A percentile compares a stretch with the other conserved stretches of the same genome.
phyloP scores from a whole-genome alignment of 148 eudicot genomes.

The Cornus kousa region DNA sequence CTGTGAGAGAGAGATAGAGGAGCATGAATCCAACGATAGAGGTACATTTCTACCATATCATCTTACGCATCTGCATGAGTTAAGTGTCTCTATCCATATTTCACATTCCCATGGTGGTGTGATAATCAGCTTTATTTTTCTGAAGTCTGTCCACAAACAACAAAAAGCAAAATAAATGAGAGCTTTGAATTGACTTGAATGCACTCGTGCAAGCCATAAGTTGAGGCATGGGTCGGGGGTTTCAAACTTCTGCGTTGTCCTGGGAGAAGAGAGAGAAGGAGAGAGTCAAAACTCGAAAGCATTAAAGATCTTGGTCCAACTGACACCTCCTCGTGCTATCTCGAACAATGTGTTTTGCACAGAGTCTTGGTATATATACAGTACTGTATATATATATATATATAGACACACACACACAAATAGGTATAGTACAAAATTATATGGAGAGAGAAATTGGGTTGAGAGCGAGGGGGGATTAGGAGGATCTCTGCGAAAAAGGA shows the following conservation, averaged over 20 bases:
- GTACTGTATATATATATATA: not conserved
- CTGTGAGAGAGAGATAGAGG: no score
- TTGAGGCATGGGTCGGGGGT: not conserved
- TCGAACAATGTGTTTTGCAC: not conserved
- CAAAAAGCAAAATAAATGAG: slow-evolving; percentile 1
- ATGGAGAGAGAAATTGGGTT: not conserved
- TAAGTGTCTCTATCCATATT: not conserved
- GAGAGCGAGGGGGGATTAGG: no score
- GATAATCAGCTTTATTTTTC: not conserved
- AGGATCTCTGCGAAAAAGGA: no score
- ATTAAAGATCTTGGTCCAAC: slow-evolving; percentile 2
- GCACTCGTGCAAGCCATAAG: not conserved
- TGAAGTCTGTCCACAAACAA: not conserved
- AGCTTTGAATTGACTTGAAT: not conserved
- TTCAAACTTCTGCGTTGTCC: not conserved
- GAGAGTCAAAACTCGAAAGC: not conserved
- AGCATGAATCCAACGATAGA: no score
- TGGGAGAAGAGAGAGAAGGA: not conserved
- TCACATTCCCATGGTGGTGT: not conserved
- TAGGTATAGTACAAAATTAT: no score
- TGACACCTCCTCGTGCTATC: slow-evolving; percentile 12
- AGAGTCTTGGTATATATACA: not conserved
- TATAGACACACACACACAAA: no score
- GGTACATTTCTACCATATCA: no score
- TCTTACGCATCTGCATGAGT: not conserved